Conservation (phyloP, 805 yeast genomes). For the Wickerhamiella sorbophila region DNA sequence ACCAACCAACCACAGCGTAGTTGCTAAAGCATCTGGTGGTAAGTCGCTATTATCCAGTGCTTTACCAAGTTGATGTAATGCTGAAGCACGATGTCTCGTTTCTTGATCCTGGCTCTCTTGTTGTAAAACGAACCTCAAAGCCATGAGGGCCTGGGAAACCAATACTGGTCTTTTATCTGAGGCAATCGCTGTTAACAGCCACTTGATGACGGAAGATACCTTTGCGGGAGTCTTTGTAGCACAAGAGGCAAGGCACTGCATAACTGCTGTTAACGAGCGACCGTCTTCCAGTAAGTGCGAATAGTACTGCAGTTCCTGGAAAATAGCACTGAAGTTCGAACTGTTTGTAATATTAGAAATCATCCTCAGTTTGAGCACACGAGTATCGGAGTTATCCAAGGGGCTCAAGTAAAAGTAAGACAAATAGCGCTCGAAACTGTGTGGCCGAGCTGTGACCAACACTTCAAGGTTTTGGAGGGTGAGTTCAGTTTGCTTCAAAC, state of each 20-base stretch:
- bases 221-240: conserved; percentile 6
- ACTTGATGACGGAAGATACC: conserved; percentile 4
- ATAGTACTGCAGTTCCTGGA: conserved; percentile 5
- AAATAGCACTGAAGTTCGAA: background rate
- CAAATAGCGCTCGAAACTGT: conserved; percentile 22
- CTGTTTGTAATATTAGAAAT: conserved; percentile 1
- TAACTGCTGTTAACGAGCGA: conserved; percentile 1
- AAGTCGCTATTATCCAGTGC: conserved; percentile 20
- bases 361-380: conserved; percentile 41
- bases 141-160: conserved; percentile 14
- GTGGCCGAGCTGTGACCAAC: conserved; percentile 26
- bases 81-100: conserved; percentile 15
- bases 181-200: conserved; percentile 12
- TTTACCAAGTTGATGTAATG: conserved; percentile 8
- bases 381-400: conserved; percentile 32
- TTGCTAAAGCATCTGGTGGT: conserved; percentile 47
- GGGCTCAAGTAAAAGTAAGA: conserved; percentile 40
- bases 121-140: conserved; percentile 14
- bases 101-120: conserved; percentile 5
- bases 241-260: conserved; percentile 7
- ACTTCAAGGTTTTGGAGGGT: conserved; percentile 36
- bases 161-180: conserved; percentile 4
- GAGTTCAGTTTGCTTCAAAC: conserved; percentile 27
- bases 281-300: conserved; percentile 3
- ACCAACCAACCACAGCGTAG: conserved; percentile 83